Evolutionary conservation across 2,329 filamentous ascomycete species (phyloP).

Genomic region (Hypoxylon sp.): DNA sequence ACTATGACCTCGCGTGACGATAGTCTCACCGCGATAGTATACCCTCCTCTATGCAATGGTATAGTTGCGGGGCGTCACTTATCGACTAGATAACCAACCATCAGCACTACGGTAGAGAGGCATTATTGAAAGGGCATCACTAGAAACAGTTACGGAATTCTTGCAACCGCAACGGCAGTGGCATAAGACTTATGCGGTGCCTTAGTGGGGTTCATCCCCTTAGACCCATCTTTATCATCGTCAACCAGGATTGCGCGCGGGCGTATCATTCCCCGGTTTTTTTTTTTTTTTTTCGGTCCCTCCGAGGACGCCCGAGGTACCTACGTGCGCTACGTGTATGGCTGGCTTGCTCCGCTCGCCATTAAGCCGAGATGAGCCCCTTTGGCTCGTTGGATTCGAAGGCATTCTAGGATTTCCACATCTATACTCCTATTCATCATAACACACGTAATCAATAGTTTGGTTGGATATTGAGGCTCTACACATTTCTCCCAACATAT

Average conservation of each 20-base stretch:
- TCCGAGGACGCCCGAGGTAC: constrained; percentile 46
- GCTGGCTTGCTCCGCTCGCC: constrained; percentile 32
- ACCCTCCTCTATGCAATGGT: constrained; percentile 5
- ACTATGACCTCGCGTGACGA: constrained; percentile 16
- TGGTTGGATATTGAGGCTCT: not conserved
- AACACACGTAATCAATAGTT: not conserved
- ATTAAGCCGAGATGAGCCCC: constrained; percentile 45
- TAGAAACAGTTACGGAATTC: constrained; percentile 35
- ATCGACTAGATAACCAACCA: constrained; percentile 24
- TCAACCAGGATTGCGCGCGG: constrained; percentile 37
- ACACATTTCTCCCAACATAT: not conserved
- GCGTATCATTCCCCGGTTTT: constrained; percentile 39
- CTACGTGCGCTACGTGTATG: constrained; percentile 13
- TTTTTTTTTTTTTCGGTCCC: constrained; percentile 44
- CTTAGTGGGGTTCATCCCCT: constrained; percentile 36
- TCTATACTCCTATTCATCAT: not conserved
- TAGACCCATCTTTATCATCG: constrained; percentile 38
- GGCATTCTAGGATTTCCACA: constrained; percentile 17
- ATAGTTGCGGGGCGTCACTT: not conserved
- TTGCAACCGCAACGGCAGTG: constrained; percentile 29
- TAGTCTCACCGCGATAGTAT: not conserved
- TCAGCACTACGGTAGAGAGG: constrained; percentile 8
- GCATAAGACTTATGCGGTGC: constrained; percentile 28
- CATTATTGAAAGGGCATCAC: constrained; percentile 8
- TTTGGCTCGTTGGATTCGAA: constrained; percentile 31